Evolutionary conservation across 1,284 basidiomycete species (phyloP).

Genomic region (Austroboletus novae-zelandiae): DNA sequence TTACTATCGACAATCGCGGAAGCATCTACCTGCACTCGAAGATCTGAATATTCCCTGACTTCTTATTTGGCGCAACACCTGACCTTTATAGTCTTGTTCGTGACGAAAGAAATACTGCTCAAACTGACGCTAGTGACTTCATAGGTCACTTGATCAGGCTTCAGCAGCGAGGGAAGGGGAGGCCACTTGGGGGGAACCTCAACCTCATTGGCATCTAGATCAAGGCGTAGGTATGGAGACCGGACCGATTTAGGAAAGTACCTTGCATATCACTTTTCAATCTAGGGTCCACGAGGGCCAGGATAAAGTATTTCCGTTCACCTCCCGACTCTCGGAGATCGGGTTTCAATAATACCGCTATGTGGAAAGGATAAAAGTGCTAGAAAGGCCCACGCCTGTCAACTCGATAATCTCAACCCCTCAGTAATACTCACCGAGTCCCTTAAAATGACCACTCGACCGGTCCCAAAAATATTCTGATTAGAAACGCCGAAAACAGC

Average conservation of each 20-base stretch:
- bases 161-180: constrained; percentile 47
- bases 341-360: constrained; percentile 76
- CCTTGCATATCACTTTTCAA: constrained; percentile 59
- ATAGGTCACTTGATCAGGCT: constrained; percentile 59
- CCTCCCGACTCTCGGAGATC: constrained; percentile 54
- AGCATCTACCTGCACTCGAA: constrained; percentile 59
- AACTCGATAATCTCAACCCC: background rate
- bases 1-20: constrained; percentile 59
- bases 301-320: constrained; percentile 63
- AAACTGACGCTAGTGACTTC: constrained; percentile 69
- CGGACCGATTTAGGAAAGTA: constrained; percentile 23
- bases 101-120: constrained; percentile 78
- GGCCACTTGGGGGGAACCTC: constrained; percentile 78
- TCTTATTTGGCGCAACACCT: constrained; percentile 9
- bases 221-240: background rate
- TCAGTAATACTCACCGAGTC: constrained; percentile 63
- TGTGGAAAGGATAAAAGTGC: constrained; percentile 74
- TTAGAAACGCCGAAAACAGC: constrained; percentile 66
- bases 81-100: constrained; percentile 72
- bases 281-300: constrained; percentile 72
- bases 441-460: constrained; percentile 81
- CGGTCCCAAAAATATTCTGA: constrained; percentile 65
- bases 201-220: constrained; percentile 58
- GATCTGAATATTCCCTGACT: constrained; percentile 3
- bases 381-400: constrained; percentile 33